Evolutionary conservation across 2,329 filamentous ascomycete species (phyloP), one percentile per base, ranked within the genome.

Genomic region (Xylaria sp.): DNA sequence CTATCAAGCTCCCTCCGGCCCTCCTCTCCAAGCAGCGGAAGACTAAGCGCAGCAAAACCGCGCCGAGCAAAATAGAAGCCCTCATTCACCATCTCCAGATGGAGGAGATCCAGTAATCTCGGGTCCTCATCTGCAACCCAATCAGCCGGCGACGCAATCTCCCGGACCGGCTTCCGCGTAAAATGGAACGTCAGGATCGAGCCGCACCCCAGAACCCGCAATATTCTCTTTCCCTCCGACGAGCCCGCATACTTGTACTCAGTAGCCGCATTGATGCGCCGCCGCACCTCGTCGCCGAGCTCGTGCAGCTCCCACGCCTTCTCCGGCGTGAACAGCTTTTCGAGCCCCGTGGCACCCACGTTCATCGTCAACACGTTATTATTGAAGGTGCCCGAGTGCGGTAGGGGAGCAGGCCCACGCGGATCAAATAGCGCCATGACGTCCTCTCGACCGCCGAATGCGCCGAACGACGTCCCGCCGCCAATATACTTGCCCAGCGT

Each of bases 401-500:
- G 68, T 2, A 83, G 70, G 1, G 70, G 67, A 1, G 67, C 71
- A 0, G 67, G 59, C 2, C 66, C 64, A 16, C 75, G 63, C 10
- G 79, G 79, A 66, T 81, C 78, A 68, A 80, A 85, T 10, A 80
- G 66, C n/a, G 63, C 59, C 83, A 89, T 87, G 61, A 89, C 78
- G 4, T 83, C 79, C 69, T 68, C 23, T 77, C 75, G 0, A 62
- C 87, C 87, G 0, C 87, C 86, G 67, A 90, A 88, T 0, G 83
- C 85, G 1, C 86, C 87, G 67, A 89, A 87, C 0, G 83, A 78
- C 66, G 88, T 78, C 0, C 86, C 87, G 2, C 86, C 87, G 4
- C 86, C 87, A 1, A 89, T 73, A 66, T 82, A 89, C 67, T 89
- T 90, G 0, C 87, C 87, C 47, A 89, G 71, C 0, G 84, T 86